Conservation (phyloP, 148 eudicot species). For the Rhododendron ovatum region DNA sequence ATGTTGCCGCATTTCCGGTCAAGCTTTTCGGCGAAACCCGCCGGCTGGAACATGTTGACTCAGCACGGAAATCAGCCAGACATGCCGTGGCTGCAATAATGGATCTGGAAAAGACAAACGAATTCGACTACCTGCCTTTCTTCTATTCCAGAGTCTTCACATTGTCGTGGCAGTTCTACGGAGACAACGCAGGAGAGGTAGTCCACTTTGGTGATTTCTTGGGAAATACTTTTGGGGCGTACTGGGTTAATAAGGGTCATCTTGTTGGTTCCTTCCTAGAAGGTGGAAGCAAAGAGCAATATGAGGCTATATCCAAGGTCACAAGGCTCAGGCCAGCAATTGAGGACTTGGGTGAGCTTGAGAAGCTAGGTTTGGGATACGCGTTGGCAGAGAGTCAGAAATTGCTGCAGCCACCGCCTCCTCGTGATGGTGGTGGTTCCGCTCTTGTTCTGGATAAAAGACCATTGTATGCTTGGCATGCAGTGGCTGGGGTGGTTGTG, state of each 20-base stretch:
- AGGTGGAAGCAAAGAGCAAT: constrained; percentile 91
- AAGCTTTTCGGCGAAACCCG: constrained; percentile 72
- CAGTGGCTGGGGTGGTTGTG: constrained; percentile 76
- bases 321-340: constrained; percentile 60
- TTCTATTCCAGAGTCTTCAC: constrained; percentile 90
- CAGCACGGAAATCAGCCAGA: constrained; percentile 80
- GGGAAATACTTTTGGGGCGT: constrained; percentile 74
- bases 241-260: constrained; percentile 72
- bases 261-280: constrained; percentile 96
- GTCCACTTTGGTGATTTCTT: constrained; percentile 81
- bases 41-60: constrained; percentile 91
- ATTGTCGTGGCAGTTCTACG: constrained; percentile 94
- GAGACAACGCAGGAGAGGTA: constrained; percentile 79
- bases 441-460: constrained; percentile 28
- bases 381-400: constrained; percentile 43
- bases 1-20: constrained; percentile 86
- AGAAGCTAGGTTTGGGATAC: constrained; percentile 60
- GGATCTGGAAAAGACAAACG: constrained; percentile 53
- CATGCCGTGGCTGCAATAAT: constrained; percentile 79
- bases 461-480: constrained; percentile 81
- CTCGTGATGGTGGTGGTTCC: constrained; percentile 13
- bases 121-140: constrained; percentile 90
- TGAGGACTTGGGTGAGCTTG: constrained; percentile 61
- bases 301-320: constrained; percentile 62
- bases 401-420: constrained; percentile 16